These are phyloP conservation scores for Baorangia bicolor DNA, from an alignment of 768 basidiomycete species.

Conservation along the genomic window DNA sequence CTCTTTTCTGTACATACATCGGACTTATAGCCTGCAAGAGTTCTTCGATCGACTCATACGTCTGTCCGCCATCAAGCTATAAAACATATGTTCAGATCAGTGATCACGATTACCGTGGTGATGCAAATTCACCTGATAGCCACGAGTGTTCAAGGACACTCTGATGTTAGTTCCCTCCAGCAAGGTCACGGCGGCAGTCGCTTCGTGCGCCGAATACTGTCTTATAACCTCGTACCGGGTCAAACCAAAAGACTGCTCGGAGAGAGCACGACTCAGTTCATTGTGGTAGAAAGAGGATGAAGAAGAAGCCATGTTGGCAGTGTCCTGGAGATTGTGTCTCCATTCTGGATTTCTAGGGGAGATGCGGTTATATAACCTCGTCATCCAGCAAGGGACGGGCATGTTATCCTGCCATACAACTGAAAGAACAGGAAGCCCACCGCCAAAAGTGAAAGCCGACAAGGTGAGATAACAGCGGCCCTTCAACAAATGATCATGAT, in stretches of 20 bases:
- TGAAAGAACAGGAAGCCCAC: conserved; percentile 9
- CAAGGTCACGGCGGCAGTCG: conserved; percentile 52
- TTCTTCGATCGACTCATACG: conserved; percentile 59
- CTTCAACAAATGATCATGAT: conserved; percentile 22
- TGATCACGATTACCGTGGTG: background rate
- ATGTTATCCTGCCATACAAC: conserved; percentile 18
- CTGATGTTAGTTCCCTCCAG: conserved; percentile 52
- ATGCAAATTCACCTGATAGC: conserved; percentile 49
- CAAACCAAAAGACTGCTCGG: conserved; percentile 60
- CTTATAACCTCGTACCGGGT: conserved; percentile 41
- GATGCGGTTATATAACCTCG: conserved; percentile 28
- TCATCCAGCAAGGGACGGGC: conserved; percentile 27
- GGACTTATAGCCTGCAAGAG: conserved; percentile 56
- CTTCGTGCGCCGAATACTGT: conserved; percentile 42
- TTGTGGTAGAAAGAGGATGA: conserved; percentile 33
- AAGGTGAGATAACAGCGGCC: conserved; percentile 14
- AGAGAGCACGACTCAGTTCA: conserved; percentile 55
- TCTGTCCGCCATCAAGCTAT: conserved; percentile 28
- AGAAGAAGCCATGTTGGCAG: conserved; percentile 19
- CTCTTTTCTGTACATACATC: conserved; percentile 47
- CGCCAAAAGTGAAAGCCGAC: conserved; percentile 14
- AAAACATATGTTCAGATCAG: conserved; percentile 14
- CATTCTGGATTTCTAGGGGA: conserved; percentile 18
- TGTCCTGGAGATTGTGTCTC: conserved; percentile 4
- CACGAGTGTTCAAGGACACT: conserved; percentile 50